Base-by-base conservation (phyloP, 441 rosid genomes). In the Mallotus repandus region DNA sequence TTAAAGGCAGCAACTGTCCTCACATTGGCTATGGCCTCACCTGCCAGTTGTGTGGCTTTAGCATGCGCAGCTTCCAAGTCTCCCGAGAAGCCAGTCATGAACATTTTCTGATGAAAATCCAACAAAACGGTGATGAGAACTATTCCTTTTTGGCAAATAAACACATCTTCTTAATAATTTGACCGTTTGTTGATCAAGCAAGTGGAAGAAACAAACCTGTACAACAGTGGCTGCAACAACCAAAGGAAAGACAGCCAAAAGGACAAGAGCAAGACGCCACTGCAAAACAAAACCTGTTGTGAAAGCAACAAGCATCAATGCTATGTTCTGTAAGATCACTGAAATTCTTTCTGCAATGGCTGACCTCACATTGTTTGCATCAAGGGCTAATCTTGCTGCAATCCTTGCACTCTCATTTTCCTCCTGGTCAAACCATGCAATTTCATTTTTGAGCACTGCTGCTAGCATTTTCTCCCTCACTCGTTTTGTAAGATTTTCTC, bases 351-450 rank as follows among this genome's bases (percentile, higher is more conserved):
- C 99, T 70, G 94, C 98, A n/a, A 96, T 94, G 43, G 98, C 98
- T 1, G 99, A 93, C 78, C 97, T 86, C 69, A 96, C 94, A 75
- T 93, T 92, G 76, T 91, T 96, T 22, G 99, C 99, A 87, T 96
- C 99, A 43, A 92, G 92, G 64, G 98, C 89, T 74, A 96, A 70
- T 76, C 99, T 87, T 32, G 97, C 94, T 7, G 99, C 80, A 66
- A 96, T 87, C 84, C 97, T 89, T 48, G 95, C 94, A 70, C 99
- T 96, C 81, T 94, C 97, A 14, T 96, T 93, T 84, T 93, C 98
- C 78, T 89, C 97, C 77, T 91, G 96, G 84, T 96, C 99, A 48
- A 93, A 96, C 99, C 99, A 96, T 50, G 97, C 98, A 89, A 96
- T 89, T 79, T 96, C 99, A 74, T 96, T 96, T 79, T 88, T 94